Evolutionary conservation across 768 basidiomycete species (phyloP), one percentile per base, ranked within the genome.

Genomic region (Suillus paluster): DNA sequence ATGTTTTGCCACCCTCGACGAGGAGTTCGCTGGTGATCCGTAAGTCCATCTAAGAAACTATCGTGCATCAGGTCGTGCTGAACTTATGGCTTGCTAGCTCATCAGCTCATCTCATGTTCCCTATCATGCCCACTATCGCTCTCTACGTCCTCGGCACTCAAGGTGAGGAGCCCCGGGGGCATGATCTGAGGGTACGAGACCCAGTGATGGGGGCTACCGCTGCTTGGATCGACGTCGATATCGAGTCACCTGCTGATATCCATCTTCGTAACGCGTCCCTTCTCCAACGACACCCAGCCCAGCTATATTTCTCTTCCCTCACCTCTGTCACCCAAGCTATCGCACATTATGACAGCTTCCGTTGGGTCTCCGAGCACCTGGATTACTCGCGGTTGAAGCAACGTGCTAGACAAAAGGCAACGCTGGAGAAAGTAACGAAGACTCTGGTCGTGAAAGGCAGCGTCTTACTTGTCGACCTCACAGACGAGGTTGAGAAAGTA

Each of bases 211-310:
- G 9, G 57, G 66, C 58, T 6, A 63, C 68, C 0, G 70, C 68
- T 7, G 65, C 79, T n/a, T 78, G 70, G 67, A 65, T 87, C 42
- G 79, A 83, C 56, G 74, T 83, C 23, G 85, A 84, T 15, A 66
- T 78, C 39, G 86, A 88, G 71, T 80, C 79, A 0, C 78, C 80
- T 1, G 75, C 77, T 1, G 86, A 88, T 70, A 80, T 88, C n/a
- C 83, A 86, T 66, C 75, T 87, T 33, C 83, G 86, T 23, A 87
- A 87, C 54, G 80, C 84, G 12, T 82, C 85, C 70, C 76, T 87
- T 49, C 80, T 88, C 15, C 84, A 84, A 66, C 81, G 80, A 6
- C 83, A 84, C 67, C 84, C 83, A 1, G 62, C 72, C 8, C 75
- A 72, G 48, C 74, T 87, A 21, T 82, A 83, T 66, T 88, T 87